Conservation (phyloP, 805 yeast species). For the Starmerella bombi region DNA sequence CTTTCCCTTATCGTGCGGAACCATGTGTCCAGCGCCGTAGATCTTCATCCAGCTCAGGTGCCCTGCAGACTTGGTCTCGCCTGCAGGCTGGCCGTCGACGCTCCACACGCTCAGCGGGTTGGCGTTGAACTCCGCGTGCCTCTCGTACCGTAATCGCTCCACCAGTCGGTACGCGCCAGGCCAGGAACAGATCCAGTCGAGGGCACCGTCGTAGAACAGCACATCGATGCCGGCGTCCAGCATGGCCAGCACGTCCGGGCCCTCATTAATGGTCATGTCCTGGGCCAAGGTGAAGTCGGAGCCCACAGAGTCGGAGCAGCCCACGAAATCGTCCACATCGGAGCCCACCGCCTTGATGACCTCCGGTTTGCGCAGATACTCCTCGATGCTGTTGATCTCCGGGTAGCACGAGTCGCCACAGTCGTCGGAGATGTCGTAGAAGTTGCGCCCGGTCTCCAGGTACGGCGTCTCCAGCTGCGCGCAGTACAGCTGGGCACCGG, state of each 20-base stretch:
- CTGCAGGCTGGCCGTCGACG: slow-evolving; percentile 38
- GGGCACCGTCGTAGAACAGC: slow-evolving; percentile 86
- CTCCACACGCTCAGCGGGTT: slow-evolving; percentile 29
- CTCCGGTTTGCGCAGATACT: slow-evolving; percentile 60
- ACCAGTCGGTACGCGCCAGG: slow-evolving; percentile 87
- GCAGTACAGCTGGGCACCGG: slow-evolving; percentile 86
- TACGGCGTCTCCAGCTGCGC: slow-evolving; percentile 61
- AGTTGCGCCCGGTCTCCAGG: slow-evolving; percentile 74
- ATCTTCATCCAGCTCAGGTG: slow-evolving; percentile 71
- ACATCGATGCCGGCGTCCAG: slow-evolving; percentile 68
- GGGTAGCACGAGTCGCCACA: slow-evolving; percentile 68
- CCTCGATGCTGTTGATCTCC: slow-evolving; percentile 61
- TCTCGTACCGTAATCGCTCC: slow-evolving; percentile 52
- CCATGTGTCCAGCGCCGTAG: slow-evolving; percentile 92
- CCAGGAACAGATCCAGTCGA: slow-evolving; percentile 95
- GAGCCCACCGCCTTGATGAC: slow-evolving; percentile 81
- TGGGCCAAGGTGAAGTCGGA: slow-evolving; percentile 73
- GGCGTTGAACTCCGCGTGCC: slow-evolving; percentile 39
- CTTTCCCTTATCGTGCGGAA: slow-evolving; percentile 79
- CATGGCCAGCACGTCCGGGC: slow-evolving; percentile 51
- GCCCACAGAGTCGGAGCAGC: slow-evolving; percentile 53
- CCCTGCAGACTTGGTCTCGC: slow-evolving; percentile 61
- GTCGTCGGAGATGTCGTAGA: slow-evolving; percentile 74
- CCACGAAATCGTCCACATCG: slow-evolving; percentile 53
- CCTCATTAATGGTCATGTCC: slow-evolving; percentile 88